Evolutionary conservation across 345 rosid genomes (phyloP).

Genomic region (Syzygium aqueum): DNA sequence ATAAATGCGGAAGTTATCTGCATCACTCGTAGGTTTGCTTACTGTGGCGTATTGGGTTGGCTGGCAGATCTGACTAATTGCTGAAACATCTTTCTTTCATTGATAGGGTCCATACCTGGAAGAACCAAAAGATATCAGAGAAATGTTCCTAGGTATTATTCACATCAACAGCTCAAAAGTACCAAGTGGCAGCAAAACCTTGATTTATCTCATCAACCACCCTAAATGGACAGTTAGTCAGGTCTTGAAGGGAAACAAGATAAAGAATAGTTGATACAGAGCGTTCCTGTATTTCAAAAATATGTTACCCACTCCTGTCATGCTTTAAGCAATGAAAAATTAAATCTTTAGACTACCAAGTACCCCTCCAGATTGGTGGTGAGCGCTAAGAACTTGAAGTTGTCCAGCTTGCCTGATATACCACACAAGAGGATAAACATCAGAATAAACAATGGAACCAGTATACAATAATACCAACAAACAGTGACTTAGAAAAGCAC

Average conservation of each 20-base stretch:
- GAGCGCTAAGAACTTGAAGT: slow-evolving; percentile 89
- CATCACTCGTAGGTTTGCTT: slow-evolving; percentile 9
- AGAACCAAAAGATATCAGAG: not conserved
- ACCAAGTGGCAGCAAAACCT: slow-evolving; percentile 27
- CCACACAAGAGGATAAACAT: not conserved
- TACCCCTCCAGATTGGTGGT: slow-evolving; percentile 99
- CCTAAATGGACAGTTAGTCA: slow-evolving; percentile 90
- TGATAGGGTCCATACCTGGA: slow-evolving; percentile 93
- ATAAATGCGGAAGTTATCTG: not conserved
- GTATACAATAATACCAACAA: not conserved
- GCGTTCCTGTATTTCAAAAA: slow-evolving; percentile 40
- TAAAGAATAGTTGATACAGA: slow-evolving; percentile 93
- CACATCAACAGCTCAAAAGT: not conserved
- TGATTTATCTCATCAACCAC: slow-evolving; percentile 98
- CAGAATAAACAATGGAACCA: not conserved
- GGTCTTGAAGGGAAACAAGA: slow-evolving; percentile 97
- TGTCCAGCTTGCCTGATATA: slow-evolving; percentile 59
- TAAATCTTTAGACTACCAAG: not conserved
- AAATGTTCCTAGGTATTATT: not conserved
- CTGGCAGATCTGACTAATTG: slow-evolving; percentile 94
- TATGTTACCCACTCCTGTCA: not conserved
- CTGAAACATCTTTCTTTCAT: slow-evolving; percentile 98
- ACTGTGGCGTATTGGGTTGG: slow-evolving; percentile 94
- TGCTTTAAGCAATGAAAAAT: not conserved
- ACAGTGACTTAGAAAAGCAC: not conserved